A percentile compares a stretch with the other conserved stretches of the same genome.
Conservation (phyloP, 1,284 basidiomycete species). For the Rhodotorula sp. region DNA sequence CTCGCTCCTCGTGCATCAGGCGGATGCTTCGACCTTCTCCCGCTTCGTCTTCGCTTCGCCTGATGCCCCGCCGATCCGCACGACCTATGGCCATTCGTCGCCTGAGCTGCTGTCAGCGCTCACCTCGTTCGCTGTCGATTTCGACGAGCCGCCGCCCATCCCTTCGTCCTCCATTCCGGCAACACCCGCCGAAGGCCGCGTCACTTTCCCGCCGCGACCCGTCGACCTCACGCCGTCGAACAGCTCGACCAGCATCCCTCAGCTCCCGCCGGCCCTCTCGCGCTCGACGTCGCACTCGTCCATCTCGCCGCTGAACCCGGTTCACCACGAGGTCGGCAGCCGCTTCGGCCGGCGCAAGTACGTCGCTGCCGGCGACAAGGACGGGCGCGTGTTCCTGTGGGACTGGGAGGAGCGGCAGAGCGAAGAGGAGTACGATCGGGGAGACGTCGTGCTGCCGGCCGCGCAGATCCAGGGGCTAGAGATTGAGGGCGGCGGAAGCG, state of each 20-base stretch:
- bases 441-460: slow-evolving; percentile 23
- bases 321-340: background rate
- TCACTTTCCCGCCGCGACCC: background rate
- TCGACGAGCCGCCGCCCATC: slow-evolving; percentile 14
- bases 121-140: slow-evolving; percentile 38
- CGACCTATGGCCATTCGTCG: slow-evolving; percentile 18
- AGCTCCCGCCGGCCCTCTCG: slow-evolving; percentile 6
- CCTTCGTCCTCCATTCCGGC: background rate
- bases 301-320: background rate
- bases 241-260: background rate
- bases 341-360: slow-evolving; percentile 37
- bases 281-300: slow-evolving; percentile 1
- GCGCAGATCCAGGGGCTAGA: slow-evolving; percentile 32
- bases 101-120: slow-evolving; percentile 16
- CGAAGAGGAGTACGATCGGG: background rate
- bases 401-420: slow-evolving; percentile 31
- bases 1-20: slow-evolving; percentile 19
- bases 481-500: slow-evolving; percentile 17
- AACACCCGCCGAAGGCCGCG: slow-evolving; percentile 8
- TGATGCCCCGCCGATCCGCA: background rate
- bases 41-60: slow-evolving; percentile 11
- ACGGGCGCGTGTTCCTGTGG: slow-evolving; percentile 39
- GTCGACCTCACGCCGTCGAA: background rate
- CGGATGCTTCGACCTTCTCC: slow-evolving; percentile 1
- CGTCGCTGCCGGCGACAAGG: slow-evolving; percentile 37